Base-by-base conservation (phyloP, 2,329 filamentous ascomycete genomes). In the Hirsutella minnesotensis region DNA sequence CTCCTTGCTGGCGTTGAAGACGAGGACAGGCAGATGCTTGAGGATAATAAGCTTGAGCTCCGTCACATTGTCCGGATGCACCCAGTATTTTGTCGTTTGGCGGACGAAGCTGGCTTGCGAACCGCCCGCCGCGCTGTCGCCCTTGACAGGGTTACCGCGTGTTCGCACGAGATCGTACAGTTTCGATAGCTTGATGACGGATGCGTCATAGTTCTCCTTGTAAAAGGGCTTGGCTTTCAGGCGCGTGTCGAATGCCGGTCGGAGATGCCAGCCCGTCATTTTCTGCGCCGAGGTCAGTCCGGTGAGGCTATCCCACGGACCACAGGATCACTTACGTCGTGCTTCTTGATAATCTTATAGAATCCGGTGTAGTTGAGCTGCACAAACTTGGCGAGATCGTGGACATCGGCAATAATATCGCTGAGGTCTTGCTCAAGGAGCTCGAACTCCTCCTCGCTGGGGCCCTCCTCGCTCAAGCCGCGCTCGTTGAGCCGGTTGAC, bases 311-410 rank as follows among this genome's bases (percentile, higher is more conserved):
- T 12, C 7, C 40, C 16, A 20, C 37, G n/a, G 4, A 29, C 9
- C 4, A 21, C 30, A 39, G 84, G 12, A 5, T 10, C 31, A 49
- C 83, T 53, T 64, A 90, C 86, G 67, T 95, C 92, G 63, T 98
- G 92, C 73, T 98, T 98, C 74, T 98, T 98, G 65, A 98, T 95
- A 50, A 98, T 98, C 73, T 98, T 98, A 70, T 95, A 94, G 62
- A 98, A 98, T 5, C 92, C 92, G 1, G 90, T 96, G 60, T 98
- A 98, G 67, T 98, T 98, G 59, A 98, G 69, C 68, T 95, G 90
- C 7, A 94, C 94, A 61, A 95, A 98, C 67, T 96, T 96, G 62
- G 92, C 89, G 46, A 98, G 74, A 57, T 98, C 92, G 64, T 98
- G 90, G 19, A 98, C 92, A 58, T 98, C 90, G 53, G 92, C 92